Percentiles rank a stretch among this genome's conserved stretches.
These are phyloP conservation scores for Podospora sp. DNA, from an alignment of 495 filamentous ascomycete genomes.

Conservation along the genomic window DNA sequence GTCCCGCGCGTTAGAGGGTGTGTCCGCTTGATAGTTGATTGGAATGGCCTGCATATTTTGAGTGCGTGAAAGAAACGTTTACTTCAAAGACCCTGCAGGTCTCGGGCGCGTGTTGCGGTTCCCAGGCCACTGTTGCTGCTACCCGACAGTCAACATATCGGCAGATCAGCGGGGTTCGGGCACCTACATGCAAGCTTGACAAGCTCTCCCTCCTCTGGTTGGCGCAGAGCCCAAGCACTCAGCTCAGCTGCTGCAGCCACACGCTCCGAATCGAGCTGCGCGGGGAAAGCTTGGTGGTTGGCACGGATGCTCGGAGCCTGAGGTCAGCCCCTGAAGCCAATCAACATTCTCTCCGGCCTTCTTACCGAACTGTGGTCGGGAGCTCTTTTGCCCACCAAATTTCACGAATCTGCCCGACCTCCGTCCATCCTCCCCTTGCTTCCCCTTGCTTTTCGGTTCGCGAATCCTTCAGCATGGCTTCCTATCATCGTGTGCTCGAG, in stretches of 20 bases:
- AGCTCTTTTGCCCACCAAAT: no score
- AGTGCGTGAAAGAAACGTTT: not conserved
- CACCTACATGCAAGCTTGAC: slow-evolving; percentile 1
- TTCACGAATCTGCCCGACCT: not conserved
- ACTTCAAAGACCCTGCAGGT: not conserved
- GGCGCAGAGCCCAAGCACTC: not conserved
- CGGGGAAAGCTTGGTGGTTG: slow-evolving; percentile 3
- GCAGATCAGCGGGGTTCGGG: slow-evolving; percentile 5
- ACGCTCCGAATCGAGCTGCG: not conserved
- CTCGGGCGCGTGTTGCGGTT: not conserved
- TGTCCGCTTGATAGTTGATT: not conserved
- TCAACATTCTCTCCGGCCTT: not conserved
- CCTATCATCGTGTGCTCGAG: slow-evolving; percentile 46
- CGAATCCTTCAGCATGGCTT: slow-evolving; percentile 33
- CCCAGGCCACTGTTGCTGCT: not conserved
- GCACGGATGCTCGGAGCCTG: not conserved
- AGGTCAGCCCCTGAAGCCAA: not conserved
- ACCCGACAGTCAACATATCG: not conserved
- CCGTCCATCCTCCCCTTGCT: not conserved
- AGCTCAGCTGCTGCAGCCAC: not conserved
- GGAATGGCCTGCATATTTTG: not conserved
- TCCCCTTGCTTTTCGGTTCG: not conserved
- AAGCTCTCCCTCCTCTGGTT: not conserved
- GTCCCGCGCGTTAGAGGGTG: not conserved
- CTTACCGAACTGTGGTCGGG: no score